Conservation (phyloP, 345 rosid species). For the Microthlaspi erraticum region DNA sequence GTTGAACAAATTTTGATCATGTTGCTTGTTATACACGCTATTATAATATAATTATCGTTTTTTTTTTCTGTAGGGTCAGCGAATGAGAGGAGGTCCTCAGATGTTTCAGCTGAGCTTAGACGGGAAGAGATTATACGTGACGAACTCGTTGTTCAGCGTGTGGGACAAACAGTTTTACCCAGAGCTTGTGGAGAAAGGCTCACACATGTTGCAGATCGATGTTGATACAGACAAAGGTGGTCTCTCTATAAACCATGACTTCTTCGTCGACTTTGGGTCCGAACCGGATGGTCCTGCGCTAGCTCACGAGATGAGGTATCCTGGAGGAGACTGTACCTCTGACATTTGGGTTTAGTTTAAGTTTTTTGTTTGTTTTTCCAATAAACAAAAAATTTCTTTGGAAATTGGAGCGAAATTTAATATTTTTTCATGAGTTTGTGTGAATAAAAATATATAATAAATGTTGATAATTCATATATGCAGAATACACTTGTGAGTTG, state of each 20-base stretch:
- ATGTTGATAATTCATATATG: not conserved
- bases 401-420: not conserved
- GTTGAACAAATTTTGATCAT: not conserved
- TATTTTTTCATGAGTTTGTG: not conserved
- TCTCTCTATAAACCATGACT: slow-evolving; percentile 62
- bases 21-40: slow-evolving; percentile 7
- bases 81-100: slow-evolving; percentile 83
- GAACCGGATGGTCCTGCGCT: slow-evolving; percentile 90
- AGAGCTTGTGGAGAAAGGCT: slow-evolving; percentile 72
- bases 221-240: slow-evolving; percentile 75
- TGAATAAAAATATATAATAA: not conserved
- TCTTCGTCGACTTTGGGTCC: slow-evolving; percentile 73
- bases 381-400: not conserved
- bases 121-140: slow-evolving; percentile 79
- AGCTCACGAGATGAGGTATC: slow-evolving; percentile 94
- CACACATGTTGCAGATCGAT: slow-evolving; percentile 86
- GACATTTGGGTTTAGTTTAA: slow-evolving; percentile 64
- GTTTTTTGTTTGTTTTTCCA: too few relatives aligned
- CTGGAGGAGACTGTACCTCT: slow-evolving; percentile 90
- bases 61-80: slow-evolving; percentile 53
- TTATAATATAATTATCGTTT: not conserved
- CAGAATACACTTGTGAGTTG: not conserved
- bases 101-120: slow-evolving; percentile 89
- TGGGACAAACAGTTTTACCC: slow-evolving; percentile 91
- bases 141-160: slow-evolving; percentile 79